Base-by-base conservation (phyloP, 208 protist species). In the Wallacemonas sp. region DNA sequence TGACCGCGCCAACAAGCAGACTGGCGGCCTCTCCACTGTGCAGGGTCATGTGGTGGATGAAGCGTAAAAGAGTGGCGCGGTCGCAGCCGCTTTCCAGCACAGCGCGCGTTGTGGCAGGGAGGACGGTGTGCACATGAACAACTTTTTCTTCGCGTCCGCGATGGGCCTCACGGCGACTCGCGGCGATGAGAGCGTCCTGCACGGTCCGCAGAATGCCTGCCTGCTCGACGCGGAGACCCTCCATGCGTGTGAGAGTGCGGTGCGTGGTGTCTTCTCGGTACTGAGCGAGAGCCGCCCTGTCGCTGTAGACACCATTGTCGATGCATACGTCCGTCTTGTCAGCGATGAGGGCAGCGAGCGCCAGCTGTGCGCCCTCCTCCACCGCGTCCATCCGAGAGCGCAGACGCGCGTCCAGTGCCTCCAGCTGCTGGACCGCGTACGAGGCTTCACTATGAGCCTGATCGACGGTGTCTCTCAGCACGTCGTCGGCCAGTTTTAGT, bases 401-500 rank as follows among this genome's bases (percentile, higher is more conserved):
- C 50, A 92, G 73, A 36, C 82, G 67, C 50, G 79, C 62, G 19
- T 75, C 74, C 48, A 92, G 75, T 53, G 75, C 37, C n/a, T 71
- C 45, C 17, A 77, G 72, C 17, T 64, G 54, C 24, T 38, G 55
- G 48, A 87, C 72, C 1, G 78, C 71, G 66, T 73, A 71, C 21
- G 78, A 58, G n/a, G 73, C 72, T 3, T 78, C 68, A 21, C 68
- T 32, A 8, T 66, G 17, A 22, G 73, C 63, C 37, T 89, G 75
- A 19, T 42, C 55, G 30, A 71, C 58, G 17, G 71, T 81, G 36
- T 67, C 81, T 12, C 58, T 62, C 37, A 89, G 58, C 22, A 87
- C 58, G 61, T 87, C 73, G 48, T 92, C 86, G 19, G 86, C 82
- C n/a, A 84, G 46, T 68, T 89, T 86, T 42, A 75, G 46, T 34